phyloP scores from a whole-genome alignment of 768 basidiomycete genomes.

The Xerocomus brunneocitrinus region DNA sequence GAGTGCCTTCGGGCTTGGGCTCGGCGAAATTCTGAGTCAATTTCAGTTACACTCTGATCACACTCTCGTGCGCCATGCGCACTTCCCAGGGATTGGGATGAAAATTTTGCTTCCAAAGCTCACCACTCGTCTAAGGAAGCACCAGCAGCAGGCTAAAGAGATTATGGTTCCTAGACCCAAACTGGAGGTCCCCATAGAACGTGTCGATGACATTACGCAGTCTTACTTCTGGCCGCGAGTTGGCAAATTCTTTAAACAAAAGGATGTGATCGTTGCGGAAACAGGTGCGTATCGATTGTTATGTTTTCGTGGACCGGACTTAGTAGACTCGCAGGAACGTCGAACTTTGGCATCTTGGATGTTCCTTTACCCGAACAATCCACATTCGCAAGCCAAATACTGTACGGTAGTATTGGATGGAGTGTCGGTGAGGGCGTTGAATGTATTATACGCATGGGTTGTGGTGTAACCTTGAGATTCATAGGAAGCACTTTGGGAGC shows the following conservation, averaged over 20 bases:
- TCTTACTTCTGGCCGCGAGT: slow-evolving; percentile 82
- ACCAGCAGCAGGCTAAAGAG: slow-evolving; percentile 36
- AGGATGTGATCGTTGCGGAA: slow-evolving; percentile 82
- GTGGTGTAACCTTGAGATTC: neutral
- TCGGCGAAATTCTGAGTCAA: neutral
- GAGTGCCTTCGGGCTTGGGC: neutral
- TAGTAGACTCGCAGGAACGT: slow-evolving; percentile 46
- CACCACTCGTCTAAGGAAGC: slow-evolving; percentile 47
- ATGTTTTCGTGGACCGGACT: neutral
- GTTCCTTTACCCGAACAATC: slow-evolving; percentile 71
- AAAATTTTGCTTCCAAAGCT: slow-evolving; percentile 73
- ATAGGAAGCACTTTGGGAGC: slow-evolving; percentile 67
- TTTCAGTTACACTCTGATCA: slow-evolving; percentile 71
- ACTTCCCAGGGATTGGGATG: slow-evolving; percentile 67
- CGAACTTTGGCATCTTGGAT: slow-evolving; percentile 81
- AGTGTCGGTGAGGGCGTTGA: slow-evolving; percentile 53
- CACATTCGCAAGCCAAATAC: slow-evolving; percentile 65
- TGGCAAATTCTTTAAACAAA: slow-evolving; percentile 61
- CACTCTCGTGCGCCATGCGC: slow-evolving; percentile 59
- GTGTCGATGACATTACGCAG: slow-evolving; percentile 59
- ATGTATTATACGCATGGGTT: neutral
- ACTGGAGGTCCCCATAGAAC: slow-evolving; percentile 47
- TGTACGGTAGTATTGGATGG: slow-evolving; percentile 95
- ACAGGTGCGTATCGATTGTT: slow-evolving; percentile 48
- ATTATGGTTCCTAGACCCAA: slow-evolving; percentile 42